phyloP scores from a whole-genome alignment of 371 early-diverging fungal species.

The Mucor circinelloides region DNA sequence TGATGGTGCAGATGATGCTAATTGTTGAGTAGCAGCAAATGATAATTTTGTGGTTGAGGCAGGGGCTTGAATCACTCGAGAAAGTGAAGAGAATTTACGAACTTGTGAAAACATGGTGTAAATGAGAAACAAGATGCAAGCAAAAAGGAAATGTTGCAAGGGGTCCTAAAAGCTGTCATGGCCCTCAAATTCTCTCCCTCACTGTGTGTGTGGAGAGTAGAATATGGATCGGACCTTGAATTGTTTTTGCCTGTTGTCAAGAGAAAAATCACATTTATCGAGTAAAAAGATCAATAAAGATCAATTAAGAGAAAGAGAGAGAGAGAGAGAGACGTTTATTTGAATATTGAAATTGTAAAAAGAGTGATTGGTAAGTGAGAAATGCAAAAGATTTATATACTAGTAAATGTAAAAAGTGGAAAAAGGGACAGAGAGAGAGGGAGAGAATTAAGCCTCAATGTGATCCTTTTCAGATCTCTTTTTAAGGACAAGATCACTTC shows the following conservation, averaged over 20 bases:
- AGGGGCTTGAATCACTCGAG: constrained; percentile 21
- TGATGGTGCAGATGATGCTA: background rate
- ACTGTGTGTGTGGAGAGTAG: background rate
- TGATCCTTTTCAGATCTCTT: constrained; percentile 58
- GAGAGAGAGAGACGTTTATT: no score
- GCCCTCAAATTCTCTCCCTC: background rate
- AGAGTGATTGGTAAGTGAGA: background rate
- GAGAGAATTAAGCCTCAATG: constrained; percentile 27
- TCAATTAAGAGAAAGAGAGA: no score
- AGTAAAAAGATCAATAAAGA: no score
- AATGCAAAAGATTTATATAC: background rate
- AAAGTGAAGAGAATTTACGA: constrained; percentile 24
- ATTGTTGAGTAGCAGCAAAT: constrained; percentile 6
- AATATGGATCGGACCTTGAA: no score
- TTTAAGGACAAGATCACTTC: constrained; percentile 81
- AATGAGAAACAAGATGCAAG: background rate
- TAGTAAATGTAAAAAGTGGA: background rate
- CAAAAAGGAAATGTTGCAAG: background rate
- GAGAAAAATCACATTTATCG: no score
- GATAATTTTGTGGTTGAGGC: background rate
- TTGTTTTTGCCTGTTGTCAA: no score
- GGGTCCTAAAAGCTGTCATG: constrained; percentile 2
- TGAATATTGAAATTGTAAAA: no score
- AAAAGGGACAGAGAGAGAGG: background rate
- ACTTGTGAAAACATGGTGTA: constrained; percentile 22